Evolutionary conservation across 2,329 filamentous ascomycete species (phyloP), one percentile per base, ranked within the genome.

Genomic region (Colletotrichum theobromicola): DNA sequence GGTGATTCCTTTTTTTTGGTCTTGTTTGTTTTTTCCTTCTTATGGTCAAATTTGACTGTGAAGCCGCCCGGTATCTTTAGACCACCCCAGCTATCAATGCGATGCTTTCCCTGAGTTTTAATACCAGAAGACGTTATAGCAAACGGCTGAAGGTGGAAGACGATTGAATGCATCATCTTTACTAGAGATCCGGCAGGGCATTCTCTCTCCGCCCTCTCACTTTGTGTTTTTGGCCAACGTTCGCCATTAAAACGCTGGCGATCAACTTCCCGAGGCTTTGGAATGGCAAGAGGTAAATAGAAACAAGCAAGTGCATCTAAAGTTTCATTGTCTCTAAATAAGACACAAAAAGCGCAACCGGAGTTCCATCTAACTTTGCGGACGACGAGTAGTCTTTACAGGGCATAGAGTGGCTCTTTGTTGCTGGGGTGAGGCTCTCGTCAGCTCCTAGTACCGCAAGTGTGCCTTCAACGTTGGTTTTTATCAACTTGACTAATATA

Each of bases 131-230:
- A 50, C n/a, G 10, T 13, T 21, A 1, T 50, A 13, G 13, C 6
- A 8, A 21, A 50, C 24, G 7, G 4, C 42, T n/a, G 1, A 6
- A 10, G n/a, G 10, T 50, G 4, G 3, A 50, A 13, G 4, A 21
- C 9, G 30, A 9, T 32, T 32, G 12, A 32, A 12, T 32, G 12
- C 2, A 12, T 46, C 2, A 46, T 2, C 42, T 46, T 3, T 50
- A 2, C 24, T 50, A n/a, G 12, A 50, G 5, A 50, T 13, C 13
- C 42, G 10, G 42, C n/a, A 50, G 42, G 7, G 3, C 2, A 50
- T 0, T 7, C 13, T 13, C 10, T n/a, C n/a, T n/a, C n/a, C n/a
- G 3, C 7, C 2, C 5, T 12, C n/a, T 21, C 42, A 21, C 10
- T 21, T 12, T 21, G n/a, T n/a, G n/a, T 7, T 5, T 50, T 7